A percentile compares a stretch with the other conserved stretches of the same genome.
These are phyloP conservation scores for Helotiales sp. DNA, from an alignment of 2,329 filamentous ascomycete species.

Conservation along the genomic window DNA sequence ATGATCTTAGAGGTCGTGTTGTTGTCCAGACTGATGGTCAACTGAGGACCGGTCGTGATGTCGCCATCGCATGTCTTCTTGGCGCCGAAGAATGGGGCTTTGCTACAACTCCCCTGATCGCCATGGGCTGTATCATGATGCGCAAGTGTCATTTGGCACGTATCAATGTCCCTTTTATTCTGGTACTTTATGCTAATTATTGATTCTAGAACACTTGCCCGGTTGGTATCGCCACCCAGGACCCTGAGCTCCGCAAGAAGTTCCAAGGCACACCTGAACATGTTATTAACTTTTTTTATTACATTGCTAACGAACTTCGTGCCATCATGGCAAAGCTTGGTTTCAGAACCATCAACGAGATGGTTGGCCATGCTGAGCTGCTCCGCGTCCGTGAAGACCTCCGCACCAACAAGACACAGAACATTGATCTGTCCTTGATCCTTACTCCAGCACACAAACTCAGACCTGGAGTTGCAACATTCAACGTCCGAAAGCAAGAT, in stretches of 20 bases:
- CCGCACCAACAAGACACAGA: conserved; percentile 83
- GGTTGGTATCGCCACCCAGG: conserved; percentile 93
- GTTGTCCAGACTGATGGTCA: conserved; percentile 97
- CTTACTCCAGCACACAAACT: conserved; percentile 95
- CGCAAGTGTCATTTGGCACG: conserved; percentile 50
- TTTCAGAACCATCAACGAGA: conserved; percentile 94
- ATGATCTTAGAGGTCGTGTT: conserved; percentile 92
- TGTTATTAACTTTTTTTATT: conserved; percentile 96
- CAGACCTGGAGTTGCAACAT: conserved; percentile 89
- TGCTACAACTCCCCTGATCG: conserved; percentile 89
- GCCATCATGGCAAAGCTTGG: conserved; percentile 97
- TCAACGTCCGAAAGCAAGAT: conserved; percentile 97
- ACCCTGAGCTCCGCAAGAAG: conserved; percentile 91
- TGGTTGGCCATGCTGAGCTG: conserved; percentile 90
- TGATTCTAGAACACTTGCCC: conserved; percentile 70
- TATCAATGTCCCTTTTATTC: conserved; percentile 5
- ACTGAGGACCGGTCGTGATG: conserved; percentile 86
- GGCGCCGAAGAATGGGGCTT: conserved; percentile 99
- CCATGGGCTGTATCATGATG: conserved; percentile 98
- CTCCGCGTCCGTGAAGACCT: conserved; percentile 87
- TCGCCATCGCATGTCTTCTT: conserved; percentile 90
- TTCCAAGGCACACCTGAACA: conserved; percentile 92
- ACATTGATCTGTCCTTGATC: conserved; percentile 90
- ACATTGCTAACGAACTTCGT: conserved; percentile 91
- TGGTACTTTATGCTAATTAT: conserved; percentile 13